Evolutionary conservation across 192 early-diverging fungal species (phyloP), one percentile per base, ranked within the genome.

Genomic region (Chytriomyces hyalinus): DNA sequence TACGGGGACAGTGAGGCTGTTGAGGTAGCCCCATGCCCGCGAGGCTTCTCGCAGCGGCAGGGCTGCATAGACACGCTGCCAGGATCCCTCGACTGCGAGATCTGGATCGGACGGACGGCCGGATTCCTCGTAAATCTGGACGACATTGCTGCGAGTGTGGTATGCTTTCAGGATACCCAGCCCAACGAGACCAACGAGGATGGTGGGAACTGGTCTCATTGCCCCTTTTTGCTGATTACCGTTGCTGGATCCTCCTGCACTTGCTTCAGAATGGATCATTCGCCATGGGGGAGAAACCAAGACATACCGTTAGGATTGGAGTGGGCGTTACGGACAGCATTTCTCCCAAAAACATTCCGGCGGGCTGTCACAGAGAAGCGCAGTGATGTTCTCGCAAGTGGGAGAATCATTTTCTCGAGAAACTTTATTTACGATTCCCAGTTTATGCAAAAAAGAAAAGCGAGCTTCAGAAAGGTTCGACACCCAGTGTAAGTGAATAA

Each of bases 41-140:
- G 98, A 99, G 80, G 98, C 85, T 57, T 90, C 87, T 62, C 96
- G 92, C 26, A 99, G 84, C 17, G 98, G 98, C 61, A 98, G 84
- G 7, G 92, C 87, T 5, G 93, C 93, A 57, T 96, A 91, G 0
- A 96, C 80, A 67, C 96, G 92, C 82, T 96, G 93, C 94, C 94
- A 97, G 17, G 97, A 94, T 0, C 95, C 97, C 71, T 86, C 85
- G 5, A 92, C 85, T 28, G 83, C 79, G 44, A 91, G 22, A 65
- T 78, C 77, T 28, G 57, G 61, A 65, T 78, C 68, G n/a, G 44
- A 22, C 1, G 87, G 47, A 87, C 80, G 20, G 82, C 83, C 6
- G 80, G 63, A 10, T 10, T 71, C 80, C n/a, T 69, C 74, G 26
- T 57, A 78, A 46, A 83, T 82, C 60, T 70, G 85, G 8, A 44